Percentiles rank a stretch among this genome's conserved stretches.
These are phyloP conservation scores for Colletotrichum tanaceti DNA, from an alignment of 2,329 filamentous ascomycete species.

Conservation along the genomic window DNA sequence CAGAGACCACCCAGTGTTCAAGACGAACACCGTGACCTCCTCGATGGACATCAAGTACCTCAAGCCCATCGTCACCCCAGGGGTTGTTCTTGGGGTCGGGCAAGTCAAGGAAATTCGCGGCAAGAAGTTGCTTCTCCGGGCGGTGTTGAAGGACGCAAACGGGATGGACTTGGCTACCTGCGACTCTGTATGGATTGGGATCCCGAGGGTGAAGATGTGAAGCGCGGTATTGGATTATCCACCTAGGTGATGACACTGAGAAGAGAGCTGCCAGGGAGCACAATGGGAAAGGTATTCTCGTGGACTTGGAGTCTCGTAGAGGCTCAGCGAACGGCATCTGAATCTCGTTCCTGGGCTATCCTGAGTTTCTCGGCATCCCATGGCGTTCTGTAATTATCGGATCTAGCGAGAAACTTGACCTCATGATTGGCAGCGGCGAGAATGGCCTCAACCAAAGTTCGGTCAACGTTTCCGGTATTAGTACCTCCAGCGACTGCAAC, in stretches of 20 bases:
- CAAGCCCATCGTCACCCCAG: conserved; percentile 47
- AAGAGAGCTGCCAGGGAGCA: too few relatives aligned
- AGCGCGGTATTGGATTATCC: neutral
- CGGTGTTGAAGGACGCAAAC: conserved; percentile 47
- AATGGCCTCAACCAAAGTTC: conserved; percentile 58
- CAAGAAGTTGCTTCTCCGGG: conserved; percentile 49
- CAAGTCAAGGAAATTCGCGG: conserved; percentile 49
- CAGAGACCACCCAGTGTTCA: conserved; percentile 47
- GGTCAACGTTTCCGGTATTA: conserved; percentile 58
- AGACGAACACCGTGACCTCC: conserved; percentile 49
- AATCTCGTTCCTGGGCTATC: too few relatives aligned
- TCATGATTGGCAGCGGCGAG: conserved; percentile 49
- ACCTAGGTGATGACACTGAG: neutral
- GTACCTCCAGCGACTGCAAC: conserved; percentile 61
- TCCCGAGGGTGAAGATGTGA: conserved; percentile 29
- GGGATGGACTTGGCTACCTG: conserved; percentile 48
- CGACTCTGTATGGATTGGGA: conserved; percentile 34
- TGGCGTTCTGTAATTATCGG: too few relatives aligned
- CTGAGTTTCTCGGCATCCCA: too few relatives aligned
- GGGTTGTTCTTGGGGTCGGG: conserved; percentile 48
- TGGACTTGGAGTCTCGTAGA: too few relatives aligned
- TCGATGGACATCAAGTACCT: conserved; percentile 51
- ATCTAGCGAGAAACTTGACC: conserved; percentile 55
- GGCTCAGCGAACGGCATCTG: too few relatives aligned
- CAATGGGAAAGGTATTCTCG: too few relatives aligned